Evolutionary conservation across 148 eudicot species (phyloP).

Genomic region (Persicaria tinctoria): DNA sequence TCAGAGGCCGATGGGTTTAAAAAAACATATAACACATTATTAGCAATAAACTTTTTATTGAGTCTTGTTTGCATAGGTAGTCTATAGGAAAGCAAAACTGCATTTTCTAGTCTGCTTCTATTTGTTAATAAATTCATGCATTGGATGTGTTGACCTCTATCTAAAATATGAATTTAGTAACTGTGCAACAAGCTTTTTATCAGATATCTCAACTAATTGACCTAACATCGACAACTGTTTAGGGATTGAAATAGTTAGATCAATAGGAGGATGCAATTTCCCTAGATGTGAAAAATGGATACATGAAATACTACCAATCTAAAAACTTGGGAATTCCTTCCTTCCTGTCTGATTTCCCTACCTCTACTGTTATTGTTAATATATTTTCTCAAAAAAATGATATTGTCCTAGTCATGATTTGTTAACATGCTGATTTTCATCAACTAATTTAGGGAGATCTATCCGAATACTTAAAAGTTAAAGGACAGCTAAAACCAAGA

Average conservation of each 20-base stretch:
- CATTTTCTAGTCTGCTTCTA: not conserved
- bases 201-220: not conserved
- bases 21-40: no score
- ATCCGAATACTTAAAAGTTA: slow-evolving; percentile 25
- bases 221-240: not conserved
- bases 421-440: not conserved
- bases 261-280: not conserved
- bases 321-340: not conserved
- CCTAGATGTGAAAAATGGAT: not conserved
- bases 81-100: not conserved
- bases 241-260: not conserved
- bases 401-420: not conserved
- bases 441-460: slow-evolving; percentile 35
- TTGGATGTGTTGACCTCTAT: not conserved
- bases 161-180: not conserved
- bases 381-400: not conserved
- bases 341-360: not conserved
- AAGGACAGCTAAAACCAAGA: slow-evolving; percentile 34
- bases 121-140: not conserved
- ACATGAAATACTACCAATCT: not conserved
- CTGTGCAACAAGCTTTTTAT: not conserved
- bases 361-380: not conserved
- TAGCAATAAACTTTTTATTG: no score
- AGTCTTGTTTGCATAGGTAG: not conserved
- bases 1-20: no score